A percentile compares a stretch with the other conserved stretches of the same genome.
Evolutionary conservation across 805 yeast species (phyloP).

Genomic region (Yarrowia bubula): DNA sequence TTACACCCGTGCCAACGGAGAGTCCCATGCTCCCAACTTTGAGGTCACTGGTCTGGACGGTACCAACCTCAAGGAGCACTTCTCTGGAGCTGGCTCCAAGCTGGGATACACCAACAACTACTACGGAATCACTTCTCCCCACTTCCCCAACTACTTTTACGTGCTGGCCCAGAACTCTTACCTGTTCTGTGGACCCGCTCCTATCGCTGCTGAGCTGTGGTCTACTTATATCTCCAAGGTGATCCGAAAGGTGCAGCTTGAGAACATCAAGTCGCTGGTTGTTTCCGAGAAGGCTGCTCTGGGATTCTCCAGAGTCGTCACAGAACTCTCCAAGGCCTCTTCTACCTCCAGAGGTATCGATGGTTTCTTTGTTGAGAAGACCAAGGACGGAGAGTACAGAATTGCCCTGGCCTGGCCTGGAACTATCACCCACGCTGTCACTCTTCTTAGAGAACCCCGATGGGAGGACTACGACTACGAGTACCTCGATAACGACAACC

Average conservation of each 20-base stretch:
- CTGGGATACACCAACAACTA: constrained; percentile 28
- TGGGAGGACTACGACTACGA: constrained; percentile 30
- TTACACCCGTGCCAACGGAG: constrained; percentile 25
- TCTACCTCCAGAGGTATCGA: constrained; percentile 13
- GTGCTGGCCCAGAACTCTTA: constrained; percentile 27
- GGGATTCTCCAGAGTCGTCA: constrained; percentile 11
- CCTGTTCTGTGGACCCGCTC: constrained; percentile 26
- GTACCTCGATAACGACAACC: constrained; percentile 28
- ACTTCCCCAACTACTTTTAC: constrained; percentile 31
- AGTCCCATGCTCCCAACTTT: constrained; percentile 16
- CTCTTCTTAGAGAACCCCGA: constrained; percentile 24
- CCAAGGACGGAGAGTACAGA: constrained; percentile 16
- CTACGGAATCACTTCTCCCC: constrained; percentile 30
- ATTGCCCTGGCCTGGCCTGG: constrained; percentile 29
- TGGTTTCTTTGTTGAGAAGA: constrained; percentile 18
- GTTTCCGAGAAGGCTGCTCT: constrained; percentile 26
- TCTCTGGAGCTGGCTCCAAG: constrained; percentile 25
- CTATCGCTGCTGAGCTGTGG: constrained; percentile 25
- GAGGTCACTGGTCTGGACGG: constrained; percentile 29
- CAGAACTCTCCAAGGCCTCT: constrained; percentile 20
- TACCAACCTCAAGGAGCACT: constrained; percentile 21
- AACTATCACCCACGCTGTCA: constrained; percentile 28
- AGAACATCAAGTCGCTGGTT: constrained; percentile 24
- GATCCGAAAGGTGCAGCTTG: constrained; percentile 26
- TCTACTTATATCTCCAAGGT: constrained; percentile 27